Evolutionary conservation across 78 protist genomes (phyloP).

Genomic region (Mantamonas sphyraenae): DNA sequence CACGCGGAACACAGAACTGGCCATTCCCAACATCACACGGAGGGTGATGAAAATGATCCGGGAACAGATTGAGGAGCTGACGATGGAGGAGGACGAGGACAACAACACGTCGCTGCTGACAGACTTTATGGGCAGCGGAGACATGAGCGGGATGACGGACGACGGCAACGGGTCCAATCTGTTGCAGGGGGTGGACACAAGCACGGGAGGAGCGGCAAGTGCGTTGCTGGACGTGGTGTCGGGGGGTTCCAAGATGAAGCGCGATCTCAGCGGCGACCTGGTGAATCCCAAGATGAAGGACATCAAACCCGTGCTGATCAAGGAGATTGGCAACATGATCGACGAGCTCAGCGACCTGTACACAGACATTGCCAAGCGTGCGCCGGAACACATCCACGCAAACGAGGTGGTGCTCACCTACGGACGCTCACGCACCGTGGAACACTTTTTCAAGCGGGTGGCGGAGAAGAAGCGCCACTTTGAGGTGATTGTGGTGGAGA

Average conservation of each 20-base stretch:
- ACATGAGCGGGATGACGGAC: too few relatives aligned
- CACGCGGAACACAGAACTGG: too few relatives aligned
- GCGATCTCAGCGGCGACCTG: background rate
- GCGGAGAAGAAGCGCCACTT: slow-evolving; percentile 39
- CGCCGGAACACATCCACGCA: too few relatives aligned
- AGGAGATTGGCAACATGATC: slow-evolving; percentile 1
- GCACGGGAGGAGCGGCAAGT: too few relatives aligned
- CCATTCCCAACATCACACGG: background rate
- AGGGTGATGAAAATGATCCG: background rate
- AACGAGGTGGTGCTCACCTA: slow-evolving; percentile 55
- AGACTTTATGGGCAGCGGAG: too few relatives aligned
- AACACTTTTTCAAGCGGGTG: slow-evolving; percentile 36
- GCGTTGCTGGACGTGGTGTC: too few relatives aligned
- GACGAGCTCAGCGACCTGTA: background rate
- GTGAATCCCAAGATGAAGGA: background rate
- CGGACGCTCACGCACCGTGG: slow-evolving; percentile 58
- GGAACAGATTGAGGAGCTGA: background rate
- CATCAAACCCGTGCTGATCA: background rate
- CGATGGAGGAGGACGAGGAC: background rate
- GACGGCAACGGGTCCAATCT: background rate
- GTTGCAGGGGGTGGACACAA: background rate
- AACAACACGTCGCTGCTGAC: too few relatives aligned
- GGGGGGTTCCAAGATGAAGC: too few relatives aligned
- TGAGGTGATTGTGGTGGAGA: slow-evolving; percentile 55
- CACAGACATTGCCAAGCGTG: slow-evolving; percentile 2